phyloP scores from a whole-genome alignment of 257 asterid species.

The Galeopsis tetrahit region DNA sequence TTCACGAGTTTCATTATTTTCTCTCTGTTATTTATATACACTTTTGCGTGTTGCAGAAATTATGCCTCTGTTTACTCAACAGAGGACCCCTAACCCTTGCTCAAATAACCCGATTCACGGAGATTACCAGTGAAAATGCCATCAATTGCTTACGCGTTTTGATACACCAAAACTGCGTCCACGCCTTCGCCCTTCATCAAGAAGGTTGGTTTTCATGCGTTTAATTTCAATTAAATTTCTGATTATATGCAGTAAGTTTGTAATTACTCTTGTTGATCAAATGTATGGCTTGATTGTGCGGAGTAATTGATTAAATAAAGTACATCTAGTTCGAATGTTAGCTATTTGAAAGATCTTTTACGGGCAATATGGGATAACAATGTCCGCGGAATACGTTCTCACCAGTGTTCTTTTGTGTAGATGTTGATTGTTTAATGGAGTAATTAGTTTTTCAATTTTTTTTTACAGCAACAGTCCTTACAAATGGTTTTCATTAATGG shows the following conservation, averaged over 20 bases:
- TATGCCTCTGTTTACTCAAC: slow-evolving; percentile 73
- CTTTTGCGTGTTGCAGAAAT: slow-evolving; percentile 59
- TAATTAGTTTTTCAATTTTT: not conserved
- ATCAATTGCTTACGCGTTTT: slow-evolving; percentile 75
- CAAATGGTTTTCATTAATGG: slow-evolving; percentile 8
- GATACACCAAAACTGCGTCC: slow-evolving; percentile 86
- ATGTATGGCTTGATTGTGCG: slow-evolving; percentile 10
- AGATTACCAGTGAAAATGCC: slow-evolving; percentile 61
- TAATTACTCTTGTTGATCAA: not conserved
- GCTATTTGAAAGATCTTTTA: slow-evolving; percentile 3
- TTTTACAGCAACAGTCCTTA: slow-evolving; percentile 2
- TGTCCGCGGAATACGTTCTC: not conserved
- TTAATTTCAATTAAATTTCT: slow-evolving; percentile 6
- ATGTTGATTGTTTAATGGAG: not conserved
- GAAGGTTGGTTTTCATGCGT: slow-evolving; percentile 48
- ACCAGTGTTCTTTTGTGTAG: slow-evolving; percentile 4
- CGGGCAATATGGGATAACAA: not conserved
- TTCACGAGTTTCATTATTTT: not conserved
- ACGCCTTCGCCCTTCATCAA: slow-evolving; percentile 62
- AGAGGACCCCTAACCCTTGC: slow-evolving; percentile 65
- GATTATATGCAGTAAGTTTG: not conserved
- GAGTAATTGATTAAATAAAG: not conserved
- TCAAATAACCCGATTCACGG: slow-evolving; percentile 59
- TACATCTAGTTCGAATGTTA: not conserved
- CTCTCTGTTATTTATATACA: not conserved